Base-by-base conservation (phyloP, 345 rosid genomes). In the Crucihimalaya himalaica region DNA sequence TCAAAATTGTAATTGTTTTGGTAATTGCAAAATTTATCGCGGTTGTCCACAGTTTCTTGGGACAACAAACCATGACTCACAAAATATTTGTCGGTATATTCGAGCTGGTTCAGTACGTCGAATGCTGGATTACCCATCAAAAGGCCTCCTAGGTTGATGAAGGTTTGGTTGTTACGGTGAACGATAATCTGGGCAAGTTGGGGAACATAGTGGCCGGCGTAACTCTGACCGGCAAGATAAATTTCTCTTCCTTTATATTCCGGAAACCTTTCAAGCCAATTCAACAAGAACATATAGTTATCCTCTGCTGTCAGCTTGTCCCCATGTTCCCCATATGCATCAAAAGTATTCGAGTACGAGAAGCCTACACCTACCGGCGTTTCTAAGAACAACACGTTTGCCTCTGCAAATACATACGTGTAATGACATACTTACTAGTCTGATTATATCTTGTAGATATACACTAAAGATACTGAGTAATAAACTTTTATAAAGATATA, bases 191-290 rank as follows among this genome's bases (percentile, higher is more conserved):
- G 87, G 40, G 96, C 91, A 63, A 93, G 86, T 75, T 83, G 87
- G 11, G 98, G 95, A 21, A 83, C 86, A 77, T 87, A 92, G 63
- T 82, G 89, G 66, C 98, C 98, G n/a, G 91, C 96, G 60, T 90
- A 92, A 80, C 98, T 92, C 79, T 92, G 94, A 34, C 94, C 91
- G 0, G 86, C 85, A n/a, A 90, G 81, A 70, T 86, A 90, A 66
- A 90, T 68, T 0, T 75, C 53, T 50, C 86, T 76, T 2, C 46
- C 54, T 78, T 78, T 81, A 55, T 83, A 88, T 0, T 83, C 73
- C 0, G 98, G 98, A 74, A 88, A 92, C 80, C 80, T 84, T 66
- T 81, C 73, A 75, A 89, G 78, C 98, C 98, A 92, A 7, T 85
- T 87, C 3, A 78, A 37, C 75, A 92, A 40, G 76, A 90, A 88